Percentiles rank a stretch among this genome's conserved stretches.
These are phyloP conservation scores for Candida freyschussii DNA, from an alignment of 1,139 yeast species.

Conservation along the genomic window DNA sequence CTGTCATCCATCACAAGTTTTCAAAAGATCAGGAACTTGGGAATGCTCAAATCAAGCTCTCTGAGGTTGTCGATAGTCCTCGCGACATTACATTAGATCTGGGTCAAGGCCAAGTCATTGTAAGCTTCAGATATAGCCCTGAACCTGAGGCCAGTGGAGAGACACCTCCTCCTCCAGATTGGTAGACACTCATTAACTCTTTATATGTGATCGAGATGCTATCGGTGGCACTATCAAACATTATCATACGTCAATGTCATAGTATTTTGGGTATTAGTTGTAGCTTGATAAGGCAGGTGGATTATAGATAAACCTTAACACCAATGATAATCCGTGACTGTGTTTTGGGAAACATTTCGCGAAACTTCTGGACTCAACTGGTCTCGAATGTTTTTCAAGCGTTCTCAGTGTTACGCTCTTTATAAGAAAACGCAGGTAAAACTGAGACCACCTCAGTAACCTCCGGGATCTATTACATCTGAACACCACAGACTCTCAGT, in stretches of 20 bases:
- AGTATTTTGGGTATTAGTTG: too few relatives aligned
- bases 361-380: not conserved
- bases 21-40: constrained; percentile 70
- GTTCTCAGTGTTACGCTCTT: constrained; percentile 7
- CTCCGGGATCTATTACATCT: constrained; percentile 13
- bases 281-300: too few relatives aligned
- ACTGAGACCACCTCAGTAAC: not conserved
- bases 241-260: not conserved
- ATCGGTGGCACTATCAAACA: too few relatives aligned
- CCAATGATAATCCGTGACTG: constrained; percentile 11
- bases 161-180: constrained; percentile 19
- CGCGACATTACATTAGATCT: constrained; percentile 22
- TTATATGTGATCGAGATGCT: too few relatives aligned
- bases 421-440: not conserved
- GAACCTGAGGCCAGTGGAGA: constrained; percentile 15
- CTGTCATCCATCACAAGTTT: constrained; percentile 66
- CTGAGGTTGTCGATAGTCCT: constrained; percentile 31
- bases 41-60: constrained; percentile 40
- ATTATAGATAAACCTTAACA: too few relatives aligned
- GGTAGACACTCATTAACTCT: too few relatives aligned
- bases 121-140: constrained; percentile 25
- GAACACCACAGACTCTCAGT: constrained; percentile 23
- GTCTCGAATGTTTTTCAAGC: constrained; percentile 3
- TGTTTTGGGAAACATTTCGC: constrained; percentile 3
- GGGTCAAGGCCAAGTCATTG: constrained; percentile 23